These are phyloP conservation scores for Fragilaria crotonensis DNA, from an alignment of 108 stramenopile genomes.

Conservation along the genomic window DNA sequence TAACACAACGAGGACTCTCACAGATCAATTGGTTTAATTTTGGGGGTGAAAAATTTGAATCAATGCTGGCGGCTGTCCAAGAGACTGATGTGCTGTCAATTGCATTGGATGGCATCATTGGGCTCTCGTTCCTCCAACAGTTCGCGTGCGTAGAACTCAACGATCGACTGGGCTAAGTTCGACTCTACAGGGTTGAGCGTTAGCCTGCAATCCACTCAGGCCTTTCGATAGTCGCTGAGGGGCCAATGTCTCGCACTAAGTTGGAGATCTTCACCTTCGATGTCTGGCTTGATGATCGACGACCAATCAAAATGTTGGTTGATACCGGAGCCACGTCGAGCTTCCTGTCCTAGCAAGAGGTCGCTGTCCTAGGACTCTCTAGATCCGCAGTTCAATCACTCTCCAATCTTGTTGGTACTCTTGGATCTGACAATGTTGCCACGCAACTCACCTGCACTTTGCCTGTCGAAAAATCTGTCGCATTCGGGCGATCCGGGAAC, in stretches of 20 bases:
- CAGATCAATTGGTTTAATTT: constrained; percentile 34
- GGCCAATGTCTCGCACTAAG: constrained; percentile 21
- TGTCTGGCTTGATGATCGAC: constrained; percentile 46
- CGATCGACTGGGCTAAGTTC: constrained; percentile 29
- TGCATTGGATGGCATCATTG: constrained; percentile 67
- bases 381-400: constrained; percentile 26
- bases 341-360: constrained; percentile 61
- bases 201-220: constrained; percentile 3
- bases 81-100: constrained; percentile 66
- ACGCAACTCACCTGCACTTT: constrained; percentile 58
- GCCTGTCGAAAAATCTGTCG: constrained; percentile 34
- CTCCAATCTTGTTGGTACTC: constrained; percentile 39
- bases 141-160: constrained; percentile 57
- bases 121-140: constrained; percentile 61
- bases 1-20: constrained; percentile 33
- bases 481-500: constrained; percentile 21
- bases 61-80: constrained; percentile 52
- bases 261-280: constrained; percentile 54
- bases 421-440: constrained; percentile 64
- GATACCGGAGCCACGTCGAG: constrained; percentile 63
- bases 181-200: constrained; percentile 20
- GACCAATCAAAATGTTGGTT: constrained; percentile 67
- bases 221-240: constrained; percentile 24
- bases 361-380: constrained; percentile 35
- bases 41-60: constrained; percentile 30